Base-by-base conservation (phyloP, 2,329 filamentous ascomycete genomes). In the Emericellopsis cladophorae region DNA sequence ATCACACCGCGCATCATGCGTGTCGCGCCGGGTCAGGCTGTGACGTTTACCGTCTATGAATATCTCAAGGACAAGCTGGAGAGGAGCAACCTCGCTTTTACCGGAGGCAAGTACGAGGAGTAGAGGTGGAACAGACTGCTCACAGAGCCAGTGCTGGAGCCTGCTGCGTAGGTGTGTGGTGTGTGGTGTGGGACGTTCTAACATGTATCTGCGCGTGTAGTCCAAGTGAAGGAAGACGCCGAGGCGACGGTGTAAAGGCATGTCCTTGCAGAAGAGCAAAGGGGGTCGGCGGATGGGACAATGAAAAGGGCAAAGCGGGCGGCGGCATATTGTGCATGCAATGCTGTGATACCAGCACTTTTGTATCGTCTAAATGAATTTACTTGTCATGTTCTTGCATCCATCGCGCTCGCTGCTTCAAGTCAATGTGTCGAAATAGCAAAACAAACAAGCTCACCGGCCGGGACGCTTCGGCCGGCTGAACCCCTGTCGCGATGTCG, bases 1-100 rank as follows among this genome's bases (percentile, higher is more conserved):
- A 98, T 98, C 64, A 98, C 92, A 37, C 92, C 92, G 7, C 78
- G 92, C 53, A 84, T 98, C 51, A 96, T 96, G 88, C 79, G 92
- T 55, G 92, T 98, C 41, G 92, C 92, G 22, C 92, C 92, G 7
- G 92, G 92, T 37, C 92, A 98, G 69, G 92, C 78, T 44, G 78
- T 81, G 41, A 81, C 78, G 4, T 81, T 81, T 45, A 81, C 77
- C 32, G 83, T 89, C 49, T 89, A 89, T 60, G 84, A 89, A 61
- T 87, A 59, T 58, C 64, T 89, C 45, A 85, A 80, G 65, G 75
- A 79, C 45, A 79, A 77, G 61, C 63, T 89, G 48, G 84, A 89
- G 65, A 81, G 75, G 54, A 81, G 76, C 54, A 73, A 76, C 46
- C 58, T 74, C 15, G 65, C 76, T 32, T 62, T 83, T 37, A 66